Percentiles rank a stretch among this genome's conserved stretches.
These are phyloP conservation scores for Kokia cookei DNA, from an alignment of 441 rosid genomes.

Conservation along the genomic window DNA sequence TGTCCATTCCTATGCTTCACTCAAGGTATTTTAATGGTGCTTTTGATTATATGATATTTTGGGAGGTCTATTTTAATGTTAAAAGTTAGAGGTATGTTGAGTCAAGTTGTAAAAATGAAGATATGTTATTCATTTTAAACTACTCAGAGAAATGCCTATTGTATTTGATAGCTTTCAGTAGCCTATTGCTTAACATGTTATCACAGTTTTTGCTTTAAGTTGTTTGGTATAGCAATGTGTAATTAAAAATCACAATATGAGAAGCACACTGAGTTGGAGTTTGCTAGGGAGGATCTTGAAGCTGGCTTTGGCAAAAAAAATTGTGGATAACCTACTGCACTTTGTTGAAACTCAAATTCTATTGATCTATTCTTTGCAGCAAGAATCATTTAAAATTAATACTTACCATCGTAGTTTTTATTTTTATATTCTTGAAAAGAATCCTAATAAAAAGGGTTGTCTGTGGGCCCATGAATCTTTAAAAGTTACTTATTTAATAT, in stretches of 20 bases:
- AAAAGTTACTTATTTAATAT: not conserved
- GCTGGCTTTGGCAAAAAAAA: not conserved
- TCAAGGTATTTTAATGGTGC: conserved; percentile 38
- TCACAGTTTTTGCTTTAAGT: not conserved
- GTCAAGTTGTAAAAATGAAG: too few relatives aligned
- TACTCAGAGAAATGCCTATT: too few relatives aligned
- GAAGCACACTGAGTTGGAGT: not conserved
- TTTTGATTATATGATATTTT: not conserved
- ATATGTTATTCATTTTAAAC: too few relatives aligned
- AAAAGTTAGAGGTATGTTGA: not conserved
- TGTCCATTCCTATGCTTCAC: conserved; percentile 78
- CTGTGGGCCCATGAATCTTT: not conserved
- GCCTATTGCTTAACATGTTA: not conserved
- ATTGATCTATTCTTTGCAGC: not conserved
- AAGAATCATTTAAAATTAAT: not conserved
- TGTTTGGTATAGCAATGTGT: not conserved
- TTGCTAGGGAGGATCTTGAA: not conserved
- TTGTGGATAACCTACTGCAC: not conserved
- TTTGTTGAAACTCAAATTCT: not conserved
- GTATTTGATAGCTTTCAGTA: too few relatives aligned
- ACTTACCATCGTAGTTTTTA: not conserved
- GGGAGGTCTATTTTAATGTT: not conserved
- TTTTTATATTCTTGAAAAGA: too few relatives aligned
- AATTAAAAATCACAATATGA: not conserved
- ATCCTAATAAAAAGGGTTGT: too few relatives aligned